phyloP scores from a whole-genome alignment of 208 protist genomes.

The Crithidia sp. region DNA sequence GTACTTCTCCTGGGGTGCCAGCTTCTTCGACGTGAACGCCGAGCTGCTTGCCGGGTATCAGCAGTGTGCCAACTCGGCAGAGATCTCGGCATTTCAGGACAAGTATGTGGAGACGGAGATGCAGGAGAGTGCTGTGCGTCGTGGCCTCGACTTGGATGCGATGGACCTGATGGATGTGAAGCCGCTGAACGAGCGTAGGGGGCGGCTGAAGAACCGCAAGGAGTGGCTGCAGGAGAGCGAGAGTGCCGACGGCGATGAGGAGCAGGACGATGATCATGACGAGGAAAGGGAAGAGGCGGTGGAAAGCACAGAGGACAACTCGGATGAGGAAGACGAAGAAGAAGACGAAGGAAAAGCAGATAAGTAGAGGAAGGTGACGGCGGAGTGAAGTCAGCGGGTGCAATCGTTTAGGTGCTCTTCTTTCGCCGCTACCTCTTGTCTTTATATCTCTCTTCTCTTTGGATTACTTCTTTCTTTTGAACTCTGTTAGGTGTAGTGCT shows the following conservation, averaged over 20 bases:
- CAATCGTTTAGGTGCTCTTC: too few species aligned
- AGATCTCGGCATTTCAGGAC: slow-evolving; percentile 77
- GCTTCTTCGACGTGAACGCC: slow-evolving; percentile 96
- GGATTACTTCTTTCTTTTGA: too few species aligned
- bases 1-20: slow-evolving; percentile 97
- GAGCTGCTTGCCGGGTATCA: slow-evolving; percentile 93
- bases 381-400: too few species aligned
- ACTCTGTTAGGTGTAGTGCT: too few species aligned
- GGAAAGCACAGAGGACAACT: slow-evolving; percentile 9
- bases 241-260: slow-evolving; percentile 25
- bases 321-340: slow-evolving; percentile 11
- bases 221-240: slow-evolving; percentile 31
- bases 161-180: slow-evolving; percentile 51
- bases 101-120: slow-evolving; percentile 48
- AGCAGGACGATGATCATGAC: slow-evolving; percentile 19
- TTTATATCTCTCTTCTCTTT: too few species aligned
- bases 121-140: slow-evolving; percentile 45
- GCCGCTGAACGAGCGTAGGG: slow-evolving; percentile 62
- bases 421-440: too few species aligned
- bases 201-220: slow-evolving; percentile 49
- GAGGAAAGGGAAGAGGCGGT: slow-evolving; percentile 12
- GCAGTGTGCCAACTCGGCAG: slow-evolving; percentile 56
- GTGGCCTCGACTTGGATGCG: slow-evolving; percentile 58
- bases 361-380: too few species aligned
- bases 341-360: slow-evolving; percentile 4